phyloP scores from a whole-genome alignment of 2,329 filamentous ascomycete genomes.

The Arthroderma sp. region DNA sequence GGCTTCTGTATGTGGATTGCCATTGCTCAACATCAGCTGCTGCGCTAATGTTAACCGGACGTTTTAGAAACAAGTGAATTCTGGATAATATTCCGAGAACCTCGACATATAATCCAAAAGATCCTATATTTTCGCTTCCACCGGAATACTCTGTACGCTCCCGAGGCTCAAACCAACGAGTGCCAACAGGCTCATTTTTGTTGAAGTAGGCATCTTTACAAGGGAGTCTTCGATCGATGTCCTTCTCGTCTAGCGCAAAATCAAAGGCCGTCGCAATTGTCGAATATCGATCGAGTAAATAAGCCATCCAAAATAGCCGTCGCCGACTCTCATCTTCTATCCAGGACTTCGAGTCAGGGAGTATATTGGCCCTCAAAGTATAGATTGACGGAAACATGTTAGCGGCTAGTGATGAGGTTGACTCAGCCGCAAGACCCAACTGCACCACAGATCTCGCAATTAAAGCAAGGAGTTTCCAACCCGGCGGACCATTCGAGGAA shows the following conservation, averaged over 20 bases:
- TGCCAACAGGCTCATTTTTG: constrained; percentile 72
- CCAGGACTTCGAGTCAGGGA: constrained; percentile 72
- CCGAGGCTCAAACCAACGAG: constrained; percentile 57
- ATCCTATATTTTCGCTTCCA: constrained; percentile 67
- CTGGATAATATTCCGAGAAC: constrained; percentile 75
- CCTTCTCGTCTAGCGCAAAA: constrained; percentile 75
- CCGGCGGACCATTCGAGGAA: constrained; percentile 76
- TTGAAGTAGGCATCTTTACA: constrained; percentile 79
- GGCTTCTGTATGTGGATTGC: constrained; percentile 74
- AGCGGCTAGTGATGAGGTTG: constrained; percentile 63
- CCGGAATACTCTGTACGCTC: constrained; percentile 49
- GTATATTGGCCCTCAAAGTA: constrained; percentile 69
- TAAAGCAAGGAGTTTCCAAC: constrained; percentile 81
- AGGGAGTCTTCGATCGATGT: constrained; percentile 75
- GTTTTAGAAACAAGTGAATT: constrained; percentile 79
- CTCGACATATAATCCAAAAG: constrained; percentile 83
- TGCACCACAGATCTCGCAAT: constrained; percentile 84
- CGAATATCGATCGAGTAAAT: constrained; percentile 76
- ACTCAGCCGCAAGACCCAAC: constrained; percentile 71
- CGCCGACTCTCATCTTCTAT: constrained; percentile 80
- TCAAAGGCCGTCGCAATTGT: constrained; percentile 87
- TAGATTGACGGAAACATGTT: constrained; percentile 78
- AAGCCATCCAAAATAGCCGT: constrained; percentile 88
- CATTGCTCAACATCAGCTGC: constrained; percentile 76
- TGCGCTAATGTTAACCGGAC: constrained; percentile 76